These are phyloP conservation scores for Colletotrichum caudatum DNA, from an alignment of 2,329 filamentous ascomycete species.

Conservation along the genomic window DNA sequence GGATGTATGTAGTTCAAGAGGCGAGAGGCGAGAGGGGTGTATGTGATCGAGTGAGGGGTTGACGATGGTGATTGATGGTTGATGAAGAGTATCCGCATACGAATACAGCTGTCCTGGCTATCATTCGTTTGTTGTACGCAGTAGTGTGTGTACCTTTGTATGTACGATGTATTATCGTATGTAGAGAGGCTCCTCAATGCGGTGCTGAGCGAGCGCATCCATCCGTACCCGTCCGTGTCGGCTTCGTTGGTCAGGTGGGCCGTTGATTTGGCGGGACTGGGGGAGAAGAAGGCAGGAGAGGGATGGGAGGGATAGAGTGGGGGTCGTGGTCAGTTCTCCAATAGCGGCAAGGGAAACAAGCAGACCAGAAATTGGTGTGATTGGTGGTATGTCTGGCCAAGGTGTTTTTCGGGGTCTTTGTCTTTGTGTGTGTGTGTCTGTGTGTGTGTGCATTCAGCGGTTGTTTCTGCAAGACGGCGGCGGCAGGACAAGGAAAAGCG, in stretches of 20 bases:
- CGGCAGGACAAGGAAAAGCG: conserved; percentile 19
- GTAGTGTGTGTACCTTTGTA: no score
- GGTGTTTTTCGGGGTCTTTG: conserved; percentile 35
- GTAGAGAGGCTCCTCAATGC: conserved; percentile 2
- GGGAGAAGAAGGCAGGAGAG: no score
- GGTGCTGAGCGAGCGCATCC: no score
- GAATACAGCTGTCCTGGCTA: not conserved
- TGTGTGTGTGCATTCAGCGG: conserved; percentile 1
- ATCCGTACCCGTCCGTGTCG: conserved; percentile 22
- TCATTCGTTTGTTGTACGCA: not conserved
- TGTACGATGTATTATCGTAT: no score
- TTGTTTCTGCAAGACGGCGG: conserved; percentile 11
- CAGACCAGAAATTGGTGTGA: conserved; percentile 23
- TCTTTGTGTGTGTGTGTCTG: conserved; percentile 16
- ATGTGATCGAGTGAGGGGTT: not conserved
- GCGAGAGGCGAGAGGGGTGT: conserved; percentile 13
- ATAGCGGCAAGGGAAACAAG: conserved; percentile 2
- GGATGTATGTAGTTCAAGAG: not conserved
- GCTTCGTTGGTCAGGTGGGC: conserved; percentile 32
- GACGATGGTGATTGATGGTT: not conserved
- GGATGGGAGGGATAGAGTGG: no score
- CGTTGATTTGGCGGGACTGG: not conserved
- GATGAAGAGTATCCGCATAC: not conserved
- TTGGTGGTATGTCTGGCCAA: conserved; percentile 38
- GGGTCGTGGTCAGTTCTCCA: not conserved